Evolutionary conservation across 257 asterid genomes (phyloP), one percentile per base, ranked within the genome.

Genomic region (Salvia rosmarinus): DNA sequence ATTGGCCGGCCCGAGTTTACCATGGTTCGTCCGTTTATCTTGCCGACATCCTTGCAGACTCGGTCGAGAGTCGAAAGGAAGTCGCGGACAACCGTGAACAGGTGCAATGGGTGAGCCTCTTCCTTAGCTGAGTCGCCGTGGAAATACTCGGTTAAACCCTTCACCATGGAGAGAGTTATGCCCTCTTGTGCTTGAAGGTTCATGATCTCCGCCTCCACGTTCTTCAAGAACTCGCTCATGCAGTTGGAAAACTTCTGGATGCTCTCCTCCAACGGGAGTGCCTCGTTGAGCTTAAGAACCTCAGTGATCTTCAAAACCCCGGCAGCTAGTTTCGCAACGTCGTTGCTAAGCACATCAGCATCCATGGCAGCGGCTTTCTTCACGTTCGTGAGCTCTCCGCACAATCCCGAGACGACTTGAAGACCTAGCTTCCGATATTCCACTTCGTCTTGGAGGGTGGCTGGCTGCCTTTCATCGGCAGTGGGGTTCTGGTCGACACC

Each of bases 361-460:
- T 89, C 95, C 88, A 91, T 83, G 19, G 82, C 71, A 28, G 98
- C 98, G 3, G 91, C 96, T 78, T 87, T 91, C 78, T 86, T 91
- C 50, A 87, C 98, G 16, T 87, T 91, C 50, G 81, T 77, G 16
- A 91, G 93, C 87, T 87, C 98, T 40, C 96, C 87, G 28, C 87
- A 80, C 6, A 91, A 74, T 49, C 85, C 76, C 9, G 89, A 86
- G 47, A 91, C 95, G 5, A 89, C 81, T 68, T 87, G 88, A 77
- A 91, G 94, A 21, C 95, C 90, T 0, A 72, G 64, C 67, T 91
- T 91, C 39, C 85, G 77, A n/a, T 75, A 76, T 57, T 86, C 90
- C 21, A 85, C 82, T 67, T 91, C 96, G 16, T 89, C 86, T 5
- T 51, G 76, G 49, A 86, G 78, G 39, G 77, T 61, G 25, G 83